Evolutionary conservation across 306 rosid genomes (phyloP), one percentile per base, ranked within the genome.

Genomic region (Spatholobus suberectus): DNA sequence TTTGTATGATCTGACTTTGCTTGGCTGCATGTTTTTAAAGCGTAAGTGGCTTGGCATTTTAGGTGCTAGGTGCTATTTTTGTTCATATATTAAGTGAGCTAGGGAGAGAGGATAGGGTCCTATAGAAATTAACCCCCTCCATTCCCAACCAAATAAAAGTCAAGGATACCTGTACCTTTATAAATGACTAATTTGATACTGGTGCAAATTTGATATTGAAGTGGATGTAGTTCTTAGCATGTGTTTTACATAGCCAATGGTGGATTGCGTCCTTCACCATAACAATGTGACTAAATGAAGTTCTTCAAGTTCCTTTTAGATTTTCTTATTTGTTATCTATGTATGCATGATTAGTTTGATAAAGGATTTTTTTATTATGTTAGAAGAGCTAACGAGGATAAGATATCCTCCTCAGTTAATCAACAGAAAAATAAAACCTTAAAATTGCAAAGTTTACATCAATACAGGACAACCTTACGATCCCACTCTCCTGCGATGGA

Each of bases 381-480:
- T 47, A 62, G 58, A 63, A 59, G 75, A 63, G 51, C 57, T 23
- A 49, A 49, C 26, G 13, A 81, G 63, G 67, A 75, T 62, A 51
- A 52, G 43, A 35, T 74, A 17, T 65, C 59, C 70, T 37, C 41
- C 41, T 72, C 7, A 35, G 65, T 47, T 41, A 47, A 34, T 47
- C 68, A 62, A 61, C 55, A 44, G 55, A 61, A 81, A 35, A 72
- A 8, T 37, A 6, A 34, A 72, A 49, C 18, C 38, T 49, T 73
- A 23, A 27, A 49, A 34, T 49, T 81, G 8, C 17, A 24, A 55
- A 81, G 32, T 46, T 38, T 61, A 61, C 6, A 40, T 47, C 43
- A 32, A 47, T 63, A 35, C 55, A 47, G 2, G 44, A 63, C 37
- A 40, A 40, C 32, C 71, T 12, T 58, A 29, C 0, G 8, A 34